Evolutionary conservation across 495 filamentous ascomycete species (phyloP).

Genomic region (Neurospora sp.): DNA sequence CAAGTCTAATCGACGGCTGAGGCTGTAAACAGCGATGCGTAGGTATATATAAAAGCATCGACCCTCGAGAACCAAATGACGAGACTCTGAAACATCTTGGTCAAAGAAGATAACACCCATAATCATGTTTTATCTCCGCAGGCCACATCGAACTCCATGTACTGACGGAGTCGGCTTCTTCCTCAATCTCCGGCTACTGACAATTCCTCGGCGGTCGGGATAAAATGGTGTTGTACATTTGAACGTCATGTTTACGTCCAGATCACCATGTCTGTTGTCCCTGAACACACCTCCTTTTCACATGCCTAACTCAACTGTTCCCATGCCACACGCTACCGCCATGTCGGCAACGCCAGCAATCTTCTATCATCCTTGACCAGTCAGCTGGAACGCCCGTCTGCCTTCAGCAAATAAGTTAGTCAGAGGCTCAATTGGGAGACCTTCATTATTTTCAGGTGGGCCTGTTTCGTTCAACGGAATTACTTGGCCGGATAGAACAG

Average conservation of each 20-base stretch:
- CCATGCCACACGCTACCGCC: background rate
- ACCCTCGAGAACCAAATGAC: background rate
- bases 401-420: background rate
- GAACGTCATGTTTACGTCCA: background rate
- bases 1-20: background rate
- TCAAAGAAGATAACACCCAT: background rate
- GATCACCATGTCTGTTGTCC: background rate
- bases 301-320: background rate
- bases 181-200: background rate
- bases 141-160: background rate
- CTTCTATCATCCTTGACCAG: background rate
- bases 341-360: background rate
- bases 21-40: background rate
- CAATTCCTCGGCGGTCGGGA: background rate
- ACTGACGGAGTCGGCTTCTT: background rate
- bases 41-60: background rate
- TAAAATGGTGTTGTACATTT: background rate
- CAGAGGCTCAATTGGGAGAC: background rate
- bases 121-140: background rate
- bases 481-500: background rate
- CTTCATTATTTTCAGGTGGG: background rate
- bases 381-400: background rate
- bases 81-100: background rate
- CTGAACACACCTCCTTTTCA: background rate
- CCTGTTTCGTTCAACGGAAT: background rate